Evolutionary conservation across 1,139 yeast species (phyloP).

Genomic region (Suhomyces guaymorum): DNA sequence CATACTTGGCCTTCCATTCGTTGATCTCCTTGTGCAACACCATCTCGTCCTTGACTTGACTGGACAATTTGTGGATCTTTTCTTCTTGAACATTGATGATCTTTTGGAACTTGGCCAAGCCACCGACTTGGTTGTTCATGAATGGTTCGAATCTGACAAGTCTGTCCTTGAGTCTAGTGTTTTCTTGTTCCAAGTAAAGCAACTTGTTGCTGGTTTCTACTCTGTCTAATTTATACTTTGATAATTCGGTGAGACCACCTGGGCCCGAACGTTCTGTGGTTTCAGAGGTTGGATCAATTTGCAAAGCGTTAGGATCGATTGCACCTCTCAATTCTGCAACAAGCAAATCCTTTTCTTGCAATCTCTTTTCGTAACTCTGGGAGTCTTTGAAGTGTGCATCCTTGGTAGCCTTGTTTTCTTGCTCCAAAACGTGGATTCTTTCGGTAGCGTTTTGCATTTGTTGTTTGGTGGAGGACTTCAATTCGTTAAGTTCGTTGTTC

Average conservation of each 20-base stretch:
- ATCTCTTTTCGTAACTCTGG: slow-evolving; percentile 24
- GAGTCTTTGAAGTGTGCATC: slow-evolving; percentile 19
- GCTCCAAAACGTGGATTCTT: slow-evolving; percentile 48
- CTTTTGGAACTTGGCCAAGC: slow-evolving; percentile 54
- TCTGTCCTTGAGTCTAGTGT: slow-evolving; percentile 40
- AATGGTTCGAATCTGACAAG: slow-evolving; percentile 52
- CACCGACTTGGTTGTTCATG: slow-evolving; percentile 56
- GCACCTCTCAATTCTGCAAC: slow-evolving; percentile 39
- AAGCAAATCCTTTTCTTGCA: slow-evolving; percentile 36
- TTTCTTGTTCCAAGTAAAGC: slow-evolving; percentile 50
- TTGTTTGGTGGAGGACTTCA: slow-evolving; percentile 47
- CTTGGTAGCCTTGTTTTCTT: slow-evolving; percentile 38
- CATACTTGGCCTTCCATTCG: slow-evolving; percentile 49
- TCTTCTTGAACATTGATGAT: slow-evolving; percentile 57
- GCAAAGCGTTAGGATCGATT: slow-evolving; percentile 35
- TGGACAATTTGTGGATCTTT: slow-evolving; percentile 42
- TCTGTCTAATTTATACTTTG: slow-evolving; percentile 42
- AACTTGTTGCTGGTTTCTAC: slow-evolving; percentile 49
- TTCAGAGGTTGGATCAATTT: slow-evolving; percentile 19
- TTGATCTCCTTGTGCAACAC: slow-evolving; percentile 46
- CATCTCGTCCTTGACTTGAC: slow-evolving; percentile 47
- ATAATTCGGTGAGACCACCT: slow-evolving; percentile 35
- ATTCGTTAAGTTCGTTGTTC: slow-evolving; percentile 46
- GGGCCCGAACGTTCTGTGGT: slow-evolving; percentile 13
- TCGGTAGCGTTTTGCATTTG: slow-evolving; percentile 58